Evolutionary conservation across 2,329 filamentous ascomycete species (phyloP).

Genomic region (Claviceps sp.): DNA sequence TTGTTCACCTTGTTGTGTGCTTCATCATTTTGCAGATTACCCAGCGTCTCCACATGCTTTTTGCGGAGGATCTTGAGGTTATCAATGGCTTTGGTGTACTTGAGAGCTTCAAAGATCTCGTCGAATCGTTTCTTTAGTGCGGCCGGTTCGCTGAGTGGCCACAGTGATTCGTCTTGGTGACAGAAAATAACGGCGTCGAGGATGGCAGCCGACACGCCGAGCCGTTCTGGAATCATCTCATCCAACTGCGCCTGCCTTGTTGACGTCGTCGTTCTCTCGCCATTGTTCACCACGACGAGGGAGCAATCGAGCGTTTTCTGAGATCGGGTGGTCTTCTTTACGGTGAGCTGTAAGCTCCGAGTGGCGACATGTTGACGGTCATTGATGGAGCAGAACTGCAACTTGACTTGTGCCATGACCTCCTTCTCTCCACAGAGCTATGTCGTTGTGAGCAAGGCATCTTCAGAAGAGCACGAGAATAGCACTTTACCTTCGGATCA

Average conservation of each 20-base stretch:
- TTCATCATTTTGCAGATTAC: constrained; percentile 60
- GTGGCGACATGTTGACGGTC: constrained; percentile 71
- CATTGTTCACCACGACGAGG: constrained; percentile 61
- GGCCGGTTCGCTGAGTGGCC: constrained; percentile 84
- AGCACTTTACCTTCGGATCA: constrained; percentile 62
- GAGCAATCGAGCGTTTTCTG: constrained; percentile 79
- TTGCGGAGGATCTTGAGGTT: constrained; percentile 83
- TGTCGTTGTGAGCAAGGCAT: constrained; percentile 5
- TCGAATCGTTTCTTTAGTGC: constrained; percentile 89
- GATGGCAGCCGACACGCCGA: constrained; percentile 82
- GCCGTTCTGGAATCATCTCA: constrained; percentile 66
- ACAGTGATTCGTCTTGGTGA: constrained; percentile 93
- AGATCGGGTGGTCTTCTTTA: constrained; percentile 65
- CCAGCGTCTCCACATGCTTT: constrained; percentile 64
- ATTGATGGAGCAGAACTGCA: constrained; percentile 70
- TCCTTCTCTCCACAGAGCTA: constrained; percentile 73
- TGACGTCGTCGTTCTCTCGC: constrained; percentile 67
- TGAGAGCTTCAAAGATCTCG: constrained; percentile 92
- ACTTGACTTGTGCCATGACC: constrained; percentile 79
- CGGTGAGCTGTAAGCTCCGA: constrained; percentile 70
- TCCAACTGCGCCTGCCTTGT: constrained; percentile 72
- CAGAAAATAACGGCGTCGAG: constrained; percentile 96
- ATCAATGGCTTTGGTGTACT: constrained; percentile 94
- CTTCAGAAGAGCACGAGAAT: not conserved
- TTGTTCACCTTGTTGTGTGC: constrained; percentile 71